phyloP scores from a whole-genome alignment of 2,329 filamentous ascomycete species.

The Dactylellina haptotyla region DNA sequence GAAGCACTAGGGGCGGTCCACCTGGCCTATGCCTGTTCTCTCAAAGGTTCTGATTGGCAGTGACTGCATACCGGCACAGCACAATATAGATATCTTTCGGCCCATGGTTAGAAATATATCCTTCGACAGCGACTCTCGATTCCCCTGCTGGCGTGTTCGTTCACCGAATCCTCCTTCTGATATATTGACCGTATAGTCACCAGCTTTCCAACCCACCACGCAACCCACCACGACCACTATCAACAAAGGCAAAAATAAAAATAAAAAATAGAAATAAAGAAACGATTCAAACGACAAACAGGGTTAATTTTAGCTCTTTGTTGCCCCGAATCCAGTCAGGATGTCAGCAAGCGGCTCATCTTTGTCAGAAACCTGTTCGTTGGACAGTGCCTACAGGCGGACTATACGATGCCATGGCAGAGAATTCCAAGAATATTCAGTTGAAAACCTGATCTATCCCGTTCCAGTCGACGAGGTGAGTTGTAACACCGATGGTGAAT shows the following conservation, averaged over 20 bases:
- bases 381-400: slow-evolving; percentile 71
- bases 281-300: slow-evolving; percentile 34
- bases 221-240: slow-evolving; percentile 27
- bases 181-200: slow-evolving; percentile 23
- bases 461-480: slow-evolving; percentile 76
- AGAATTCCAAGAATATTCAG: slow-evolving; percentile 73
- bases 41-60: slow-evolving; percentile 50
- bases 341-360: slow-evolving; percentile 54
- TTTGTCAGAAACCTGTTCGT: slow-evolving; percentile 63
- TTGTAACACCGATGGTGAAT: slow-evolving; percentile 2
- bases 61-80: slow-evolving; percentile 49
- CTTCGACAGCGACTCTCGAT: slow-evolving; percentile 38
- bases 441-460: slow-evolving; percentile 74
- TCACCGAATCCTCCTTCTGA: slow-evolving; percentile 17
- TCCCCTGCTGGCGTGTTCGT: slow-evolving; percentile 14
- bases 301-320: slow-evolving; percentile 36
- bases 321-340: slow-evolving; percentile 40
- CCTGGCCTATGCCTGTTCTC: slow-evolving; percentile 52
- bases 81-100: slow-evolving; percentile 49
- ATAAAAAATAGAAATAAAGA: too few species aligned
- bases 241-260: slow-evolving; percentile 3
- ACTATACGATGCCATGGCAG: slow-evolving; percentile 71
- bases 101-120: slow-evolving; percentile 49
- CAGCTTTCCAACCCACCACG: slow-evolving; percentile 4
- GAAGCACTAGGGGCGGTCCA: slow-evolving; percentile 53